Conservation (phyloP, 495 filamentous ascomycete species). For the Xylaria curta region DNA sequence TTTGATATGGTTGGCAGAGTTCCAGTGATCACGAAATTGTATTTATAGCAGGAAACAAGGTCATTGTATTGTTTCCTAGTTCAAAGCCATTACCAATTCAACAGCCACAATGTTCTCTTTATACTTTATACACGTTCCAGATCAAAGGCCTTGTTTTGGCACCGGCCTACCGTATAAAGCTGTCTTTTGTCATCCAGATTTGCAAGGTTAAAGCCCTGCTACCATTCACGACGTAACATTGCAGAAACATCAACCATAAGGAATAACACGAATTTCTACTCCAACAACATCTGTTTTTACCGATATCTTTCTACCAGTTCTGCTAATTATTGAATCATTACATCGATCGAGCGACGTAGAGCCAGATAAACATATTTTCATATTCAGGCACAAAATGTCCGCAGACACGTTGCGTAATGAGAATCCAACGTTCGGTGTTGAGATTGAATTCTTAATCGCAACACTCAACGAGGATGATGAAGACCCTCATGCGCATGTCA, state of each 20-base stretch:
- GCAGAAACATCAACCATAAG: neutral
- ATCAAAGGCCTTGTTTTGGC: neutral
- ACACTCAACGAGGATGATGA: neutral
- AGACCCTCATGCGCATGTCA: constrained; percentile 13
- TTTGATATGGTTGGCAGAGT: neutral
- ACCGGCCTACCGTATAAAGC: neutral
- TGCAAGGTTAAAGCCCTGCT: neutral
- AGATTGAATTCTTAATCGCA: constrained; percentile 41
- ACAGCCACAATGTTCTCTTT: neutral
- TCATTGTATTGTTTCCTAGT: neutral
- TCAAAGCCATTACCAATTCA: neutral
- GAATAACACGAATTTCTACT: neutral
- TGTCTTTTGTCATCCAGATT: neutral
- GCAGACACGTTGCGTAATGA: neutral
- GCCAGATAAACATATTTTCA: neutral
- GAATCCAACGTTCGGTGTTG: constrained; percentile 39
- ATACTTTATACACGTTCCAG: neutral
- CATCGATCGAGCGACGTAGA: neutral
- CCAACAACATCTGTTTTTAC: neutral
- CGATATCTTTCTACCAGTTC: neutral
- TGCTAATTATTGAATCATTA: neutral
- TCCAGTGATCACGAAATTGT: neutral
- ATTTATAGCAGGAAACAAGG: neutral
- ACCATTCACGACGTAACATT: neutral
- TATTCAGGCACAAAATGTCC: constrained; percentile 19